Evolutionary conservation across 768 basidiomycete genomes (phyloP).

Genomic region (Lactifluus volemus): DNA sequence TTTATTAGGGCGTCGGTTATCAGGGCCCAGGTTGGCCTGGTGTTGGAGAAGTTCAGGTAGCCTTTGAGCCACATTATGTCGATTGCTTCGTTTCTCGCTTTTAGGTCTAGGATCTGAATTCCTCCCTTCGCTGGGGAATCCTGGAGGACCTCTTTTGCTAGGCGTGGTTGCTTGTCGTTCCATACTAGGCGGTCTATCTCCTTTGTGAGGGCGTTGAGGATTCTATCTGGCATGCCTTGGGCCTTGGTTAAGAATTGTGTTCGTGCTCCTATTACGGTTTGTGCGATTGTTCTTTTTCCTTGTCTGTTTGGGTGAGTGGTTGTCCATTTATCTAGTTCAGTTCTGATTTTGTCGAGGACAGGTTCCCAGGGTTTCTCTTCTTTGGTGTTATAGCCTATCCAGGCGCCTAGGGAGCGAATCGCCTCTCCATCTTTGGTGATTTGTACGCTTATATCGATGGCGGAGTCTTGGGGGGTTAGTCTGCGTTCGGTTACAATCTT

Average conservation of each 20-base stretch:
- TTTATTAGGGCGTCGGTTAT: not conserved
- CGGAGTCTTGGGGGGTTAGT: fast-evolving
- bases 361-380: constrained; percentile 4
- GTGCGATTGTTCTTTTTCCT: not conserved
- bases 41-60: constrained; percentile 16
- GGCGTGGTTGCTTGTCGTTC: not conserved
- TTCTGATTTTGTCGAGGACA: constrained; percentile 2
- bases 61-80: constrained; percentile 14
- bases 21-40: constrained; percentile 16
- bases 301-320: constrained; percentile 8
- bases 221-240: not conserved
- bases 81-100: constrained; percentile 8
- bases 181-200: constrained; percentile 17
- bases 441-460: not conserved
- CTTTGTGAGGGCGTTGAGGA: not conserved
- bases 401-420: not conserved
- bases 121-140: constrained; percentile 1
- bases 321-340: not conserved
- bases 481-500: not conserved
- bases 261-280: constrained; percentile 6
- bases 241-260: constrained; percentile 14
- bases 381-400: not conserved
- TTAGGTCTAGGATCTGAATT: constrained; percentile 9
- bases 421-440: not conserved
- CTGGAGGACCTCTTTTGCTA: not conserved